phyloP scores from a whole-genome alignment of 805 yeast genomes.

The Schwanniomyces polymorphus region DNA sequence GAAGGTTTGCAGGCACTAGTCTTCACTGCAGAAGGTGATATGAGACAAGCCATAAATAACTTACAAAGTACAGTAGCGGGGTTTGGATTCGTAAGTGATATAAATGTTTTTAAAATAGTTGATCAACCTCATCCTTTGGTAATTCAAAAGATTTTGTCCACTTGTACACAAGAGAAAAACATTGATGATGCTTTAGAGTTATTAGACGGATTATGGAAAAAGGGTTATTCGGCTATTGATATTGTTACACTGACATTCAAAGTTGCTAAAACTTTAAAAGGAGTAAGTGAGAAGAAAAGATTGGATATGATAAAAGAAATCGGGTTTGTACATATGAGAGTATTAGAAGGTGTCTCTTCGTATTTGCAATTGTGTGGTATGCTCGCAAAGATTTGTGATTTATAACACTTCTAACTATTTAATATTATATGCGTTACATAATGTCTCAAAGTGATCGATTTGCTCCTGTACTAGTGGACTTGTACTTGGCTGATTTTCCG shows the following conservation, averaged over 20 bases:
- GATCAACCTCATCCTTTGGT: conserved; percentile 95
- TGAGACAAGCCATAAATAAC: conserved; percentile 97
- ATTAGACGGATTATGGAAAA: conserved; percentile 73
- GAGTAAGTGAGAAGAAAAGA: conserved; percentile 65
- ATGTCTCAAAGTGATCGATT: conserved; percentile 35
- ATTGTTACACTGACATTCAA: conserved; percentile 87
- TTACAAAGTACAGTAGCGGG: conserved; percentile 94
- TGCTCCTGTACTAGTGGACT: conserved; percentile 34
- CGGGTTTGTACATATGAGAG: conserved; percentile 89
- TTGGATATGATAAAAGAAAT: conserved; percentile 81
- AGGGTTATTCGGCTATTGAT: conserved; percentile 93
- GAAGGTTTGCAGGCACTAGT: conserved; percentile 92
- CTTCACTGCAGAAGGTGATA: conserved; percentile 96
- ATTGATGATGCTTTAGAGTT: conserved; percentile 67
- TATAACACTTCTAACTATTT: conserved; percentile 8
- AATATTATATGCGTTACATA: conserved; percentile 40
- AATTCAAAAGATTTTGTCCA: conserved; percentile 60
- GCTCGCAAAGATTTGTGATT: conserved; percentile 56
- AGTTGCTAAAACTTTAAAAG: conserved; percentile 75
- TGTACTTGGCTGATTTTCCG: conserved; percentile 26
- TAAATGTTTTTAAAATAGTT: conserved; percentile 91
- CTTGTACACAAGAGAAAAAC: conserved; percentile 30
- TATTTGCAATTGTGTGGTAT: conserved; percentile 84
- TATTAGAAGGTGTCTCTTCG: conserved; percentile 89
- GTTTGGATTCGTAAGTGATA: conserved; percentile 85